Percentiles rank a stretch among this genome's conserved stretches.
Conservation (phyloP, 2,329 filamentous ascomycete species). For the Elsinoe batatas region DNA sequence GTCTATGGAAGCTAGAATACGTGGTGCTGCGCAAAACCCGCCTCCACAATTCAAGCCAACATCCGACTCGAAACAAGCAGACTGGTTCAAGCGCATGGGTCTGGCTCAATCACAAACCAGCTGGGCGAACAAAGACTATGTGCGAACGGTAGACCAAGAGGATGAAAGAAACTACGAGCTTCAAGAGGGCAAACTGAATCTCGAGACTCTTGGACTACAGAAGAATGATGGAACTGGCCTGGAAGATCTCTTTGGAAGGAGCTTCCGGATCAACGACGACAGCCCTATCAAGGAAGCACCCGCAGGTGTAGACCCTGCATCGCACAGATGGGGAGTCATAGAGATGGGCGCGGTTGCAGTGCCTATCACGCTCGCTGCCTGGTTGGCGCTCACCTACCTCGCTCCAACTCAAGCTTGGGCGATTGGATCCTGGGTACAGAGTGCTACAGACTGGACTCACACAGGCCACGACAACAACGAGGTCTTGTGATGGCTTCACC, state of each 20-base stretch:
- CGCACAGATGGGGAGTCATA: neutral
- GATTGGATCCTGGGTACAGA: neutral
- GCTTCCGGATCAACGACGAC: slow-evolving; percentile 15
- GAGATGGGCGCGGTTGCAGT: neutral
- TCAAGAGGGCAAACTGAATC: slow-evolving; percentile 11
- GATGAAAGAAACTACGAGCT: slow-evolving; percentile 12
- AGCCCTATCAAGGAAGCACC: slow-evolving; percentile 7
- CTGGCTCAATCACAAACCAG: slow-evolving; percentile 4
- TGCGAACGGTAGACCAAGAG: slow-evolving; percentile 12
- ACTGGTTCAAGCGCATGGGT: slow-evolving; percentile 17
- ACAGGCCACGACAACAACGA: neutral
- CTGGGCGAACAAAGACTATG: slow-evolving; percentile 13
- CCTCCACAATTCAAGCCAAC: slow-evolving; percentile 16
- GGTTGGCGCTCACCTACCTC: slow-evolving; percentile 6
- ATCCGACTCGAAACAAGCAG: slow-evolving; percentile 15
- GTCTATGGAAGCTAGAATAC: slow-evolving; percentile 51
- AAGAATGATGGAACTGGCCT: slow-evolving; percentile 15
- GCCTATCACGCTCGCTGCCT: neutral
- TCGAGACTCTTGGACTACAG: slow-evolving; percentile 4
- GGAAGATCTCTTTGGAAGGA: slow-evolving; percentile 16
- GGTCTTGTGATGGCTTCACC: neutral
- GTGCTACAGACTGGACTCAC: neutral
- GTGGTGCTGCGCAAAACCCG: slow-evolving; percentile 40
- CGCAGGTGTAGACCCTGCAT: neutral
- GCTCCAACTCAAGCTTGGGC: neutral